These are phyloP conservation scores for Cercophora samala DNA, from an alignment of 495 filamentous ascomycete genomes.

Conservation along the genomic window DNA sequence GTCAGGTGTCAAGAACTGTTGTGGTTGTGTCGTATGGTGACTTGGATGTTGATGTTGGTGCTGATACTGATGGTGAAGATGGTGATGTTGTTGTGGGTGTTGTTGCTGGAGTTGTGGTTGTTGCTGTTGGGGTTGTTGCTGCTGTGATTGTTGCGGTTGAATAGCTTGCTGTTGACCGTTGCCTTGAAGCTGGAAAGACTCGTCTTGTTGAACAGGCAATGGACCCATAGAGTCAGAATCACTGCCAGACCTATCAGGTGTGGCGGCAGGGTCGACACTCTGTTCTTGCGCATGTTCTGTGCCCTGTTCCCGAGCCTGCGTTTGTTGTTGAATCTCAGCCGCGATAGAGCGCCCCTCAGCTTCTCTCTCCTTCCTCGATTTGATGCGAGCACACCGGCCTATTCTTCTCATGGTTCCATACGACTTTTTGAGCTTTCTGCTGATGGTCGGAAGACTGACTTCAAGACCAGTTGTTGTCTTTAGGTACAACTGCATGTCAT, in stretches of 20 bases:
- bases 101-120: background rate
- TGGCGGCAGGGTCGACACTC: background rate
- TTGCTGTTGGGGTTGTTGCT: background rate
- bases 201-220: background rate
- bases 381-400: constrained; percentile 14
- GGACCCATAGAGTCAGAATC: background rate
- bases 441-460: constrained; percentile 27
- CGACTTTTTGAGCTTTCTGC: constrained; percentile 12
- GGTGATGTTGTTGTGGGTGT: background rate
- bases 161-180: background rate
- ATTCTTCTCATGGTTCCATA: constrained; percentile 12
- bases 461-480: constrained; percentile 23
- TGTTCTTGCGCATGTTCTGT: background rate
- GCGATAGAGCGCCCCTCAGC: constrained; percentile 20
- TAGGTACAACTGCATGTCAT: constrained; percentile 32
- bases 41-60: background rate
- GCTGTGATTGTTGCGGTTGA: background rate
- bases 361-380: constrained; percentile 18
- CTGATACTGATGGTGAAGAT: background rate
- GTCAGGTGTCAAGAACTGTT: background rate
- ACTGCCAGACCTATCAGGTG: background rate
- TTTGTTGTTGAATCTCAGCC: constrained; percentile 4
- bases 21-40: background rate
- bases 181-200: background rate
- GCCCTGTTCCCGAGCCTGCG: background rate